phyloP scores from a whole-genome alignment of 768 basidiomycete species.

The Kwoniella shandongensis region DNA sequence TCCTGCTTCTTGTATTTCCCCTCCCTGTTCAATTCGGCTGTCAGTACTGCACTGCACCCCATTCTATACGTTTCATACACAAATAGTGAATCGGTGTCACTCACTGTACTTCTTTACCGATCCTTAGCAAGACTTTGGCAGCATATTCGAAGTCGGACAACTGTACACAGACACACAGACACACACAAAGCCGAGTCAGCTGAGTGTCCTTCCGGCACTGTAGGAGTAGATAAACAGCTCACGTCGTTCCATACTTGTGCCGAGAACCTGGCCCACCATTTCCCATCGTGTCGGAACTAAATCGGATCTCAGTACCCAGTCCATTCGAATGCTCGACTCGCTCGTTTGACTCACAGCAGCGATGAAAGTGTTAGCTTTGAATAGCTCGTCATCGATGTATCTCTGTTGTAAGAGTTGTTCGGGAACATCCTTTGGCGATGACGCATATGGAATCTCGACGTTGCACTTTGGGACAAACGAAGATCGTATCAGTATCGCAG shows the following conservation, averaged over 20 bases:
- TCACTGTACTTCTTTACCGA: slow-evolving; percentile 22
- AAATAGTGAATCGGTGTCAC: background rate
- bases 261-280: slow-evolving; percentile 46
- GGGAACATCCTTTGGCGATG: slow-evolving; percentile 16
- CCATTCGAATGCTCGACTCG: no score
- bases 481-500: background rate
- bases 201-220: no score
- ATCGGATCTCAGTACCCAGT: background rate
- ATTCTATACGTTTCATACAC: background rate
- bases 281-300: slow-evolving; percentile 39
- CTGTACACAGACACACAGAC: background rate
- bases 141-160: slow-evolving; percentile 22
- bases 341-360: slow-evolving; percentile 40
- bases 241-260: slow-evolving; percentile 49
- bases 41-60: background rate
- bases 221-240: slow-evolving; percentile 4
- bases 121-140: slow-evolving; percentile 12
- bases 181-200: background rate
- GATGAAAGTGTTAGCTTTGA: slow-evolving; percentile 36
- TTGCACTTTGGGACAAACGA: slow-evolving; percentile 32
- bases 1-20: slow-evolving; percentile 11
- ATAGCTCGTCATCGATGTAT: slow-evolving; percentile 37
- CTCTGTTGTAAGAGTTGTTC: slow-evolving; percentile 26
- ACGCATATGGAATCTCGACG: slow-evolving; percentile 35
- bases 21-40: background rate